Evolutionary conservation across 352 stramenopile species (phyloP), one percentile per base, ranked within the genome.

Genomic region (Globisporangium abappressorium): DNA sequence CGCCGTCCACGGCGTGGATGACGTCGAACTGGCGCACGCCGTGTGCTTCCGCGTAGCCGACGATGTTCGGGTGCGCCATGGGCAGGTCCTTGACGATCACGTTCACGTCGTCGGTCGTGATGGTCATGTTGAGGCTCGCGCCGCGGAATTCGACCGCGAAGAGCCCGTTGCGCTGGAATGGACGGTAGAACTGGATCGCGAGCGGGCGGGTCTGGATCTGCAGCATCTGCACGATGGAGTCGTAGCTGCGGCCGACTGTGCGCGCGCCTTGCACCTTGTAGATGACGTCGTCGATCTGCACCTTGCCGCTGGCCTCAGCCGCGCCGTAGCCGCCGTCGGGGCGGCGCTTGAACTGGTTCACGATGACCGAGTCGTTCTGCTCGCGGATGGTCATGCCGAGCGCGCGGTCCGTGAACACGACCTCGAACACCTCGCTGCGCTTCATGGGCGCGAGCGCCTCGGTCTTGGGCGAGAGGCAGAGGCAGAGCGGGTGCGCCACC

Each of bases 311-410:
- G 18, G 75, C 70, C 55, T 95, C 83, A 3, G 87, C 85, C 5
- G 85, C 78, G n/a, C 82, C 76, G 9, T 76, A 43, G 0, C 69
- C 69, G 11, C 85, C 85, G 69, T 92, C 80, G 0, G 81, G 57
- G 26, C 77, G 74, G 18, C 82, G 80, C 76, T 92, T 92, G 68
- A 95, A 90, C 57, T 92, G 83, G 69, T 95, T 93, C 43, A 95
- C 87, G 64, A 93, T 87, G 14, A 95, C 87, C 65, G 81, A 91
- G 60, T 95, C 85, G 66, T 90, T 91, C 66, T 88, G 80, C 54
- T 95, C 87, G 20, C 85, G 85, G 75, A 95, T 92, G 9, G 87
- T 95, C 78, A 95, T 93, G 46, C 87, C 87, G 20, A 95, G 75
- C 11, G 85, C 77, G 55, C 75, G 78, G 36, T 92, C 85, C 12